These are phyloP conservation scores for Cadophora malorum DNA, from an alignment of 2,329 filamentous ascomycete genomes.

Conservation along the genomic window DNA sequence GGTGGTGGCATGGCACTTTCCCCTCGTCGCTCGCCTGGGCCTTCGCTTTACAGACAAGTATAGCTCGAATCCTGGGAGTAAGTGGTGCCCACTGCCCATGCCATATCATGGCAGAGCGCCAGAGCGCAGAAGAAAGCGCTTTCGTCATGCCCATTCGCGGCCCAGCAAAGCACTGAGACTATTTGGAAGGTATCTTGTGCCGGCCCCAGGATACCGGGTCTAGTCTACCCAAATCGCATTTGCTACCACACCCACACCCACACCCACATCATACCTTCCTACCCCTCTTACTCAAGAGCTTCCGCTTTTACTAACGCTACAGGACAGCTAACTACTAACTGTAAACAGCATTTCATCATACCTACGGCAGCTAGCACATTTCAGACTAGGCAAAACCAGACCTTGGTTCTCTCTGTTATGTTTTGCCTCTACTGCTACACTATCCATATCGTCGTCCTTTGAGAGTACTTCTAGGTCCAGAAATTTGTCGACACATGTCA, in stretches of 20 bases:
- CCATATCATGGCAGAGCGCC: not conserved
- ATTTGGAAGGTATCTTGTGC: not conserved
- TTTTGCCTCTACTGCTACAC: not conserved
- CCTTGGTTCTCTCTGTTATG: not conserved
- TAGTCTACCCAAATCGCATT: not conserved
- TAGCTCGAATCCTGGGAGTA: no score
- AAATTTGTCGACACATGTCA: conserved; percentile 20
- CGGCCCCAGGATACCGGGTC: not conserved
- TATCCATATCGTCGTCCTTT: not conserved
- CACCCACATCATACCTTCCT: not conserved
- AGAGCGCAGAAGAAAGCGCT: not conserved
- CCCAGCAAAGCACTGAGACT: no score
- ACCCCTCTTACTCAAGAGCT: not conserved
- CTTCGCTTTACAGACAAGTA: not conserved
- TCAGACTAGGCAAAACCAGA: not conserved
- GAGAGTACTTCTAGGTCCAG: not conserved
- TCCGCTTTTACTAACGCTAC: not conserved
- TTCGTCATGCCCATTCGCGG: not conserved
- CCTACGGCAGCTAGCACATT: not conserved
- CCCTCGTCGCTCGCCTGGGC: not conserved
- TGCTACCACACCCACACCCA: not conserved
- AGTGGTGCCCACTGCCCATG: no score
- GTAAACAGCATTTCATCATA: conserved; percentile 16
- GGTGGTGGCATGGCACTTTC: not conserved
- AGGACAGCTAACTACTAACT: not conserved